Evolutionary conservation across 768 basidiomycete species (phyloP).

Genomic region (Punctularia strigosozonata): DNA sequence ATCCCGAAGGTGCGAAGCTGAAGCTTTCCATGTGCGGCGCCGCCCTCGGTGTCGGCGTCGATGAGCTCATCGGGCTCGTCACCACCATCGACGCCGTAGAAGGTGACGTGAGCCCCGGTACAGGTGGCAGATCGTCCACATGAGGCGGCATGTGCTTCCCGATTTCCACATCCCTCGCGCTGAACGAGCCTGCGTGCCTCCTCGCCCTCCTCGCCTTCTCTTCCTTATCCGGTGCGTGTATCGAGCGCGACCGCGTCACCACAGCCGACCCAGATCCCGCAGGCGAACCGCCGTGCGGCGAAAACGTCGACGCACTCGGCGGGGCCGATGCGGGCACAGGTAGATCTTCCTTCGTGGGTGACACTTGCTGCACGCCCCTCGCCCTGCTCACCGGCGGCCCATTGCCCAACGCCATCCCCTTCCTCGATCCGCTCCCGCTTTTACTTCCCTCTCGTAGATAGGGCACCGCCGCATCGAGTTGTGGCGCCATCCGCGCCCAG

Average conservation of each 20-base stretch:
- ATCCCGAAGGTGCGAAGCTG: too few species aligned
- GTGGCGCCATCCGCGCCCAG: conserved; percentile 69
- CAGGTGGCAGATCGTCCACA: conserved; percentile 24
- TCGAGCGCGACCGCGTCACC: conserved; percentile 19
- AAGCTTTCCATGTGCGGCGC: too few species aligned
- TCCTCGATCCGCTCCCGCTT: conserved; percentile 1
- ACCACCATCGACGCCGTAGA: conserved; percentile 3
- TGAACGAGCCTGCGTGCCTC: conserved; percentile 92
- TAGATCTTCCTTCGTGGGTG: conserved; percentile 11
- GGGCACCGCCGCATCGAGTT: conserved; percentile 58
- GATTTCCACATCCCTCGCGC: conserved; percentile 81
- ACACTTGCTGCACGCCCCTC: conserved; percentile 5
- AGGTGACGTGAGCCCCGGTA: conserved; percentile 25
- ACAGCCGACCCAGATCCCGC: conserved; percentile 10
- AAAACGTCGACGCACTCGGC: conserved; percentile 14
- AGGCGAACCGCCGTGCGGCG: conserved; percentile 19
- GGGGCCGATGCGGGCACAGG: conserved; percentile 18
- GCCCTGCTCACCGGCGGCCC: background rate
- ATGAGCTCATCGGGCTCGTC: conserved; percentile 9
- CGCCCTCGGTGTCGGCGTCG: conserved; percentile 9
- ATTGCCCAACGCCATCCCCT: background rate
- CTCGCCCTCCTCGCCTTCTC: conserved; percentile 47
- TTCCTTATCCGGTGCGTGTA: conserved; percentile 13
- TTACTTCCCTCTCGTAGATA: conserved; percentile 34
- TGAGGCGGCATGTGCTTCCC: conserved; percentile 72